Base-by-base conservation (phyloP, 768 basidiomycete species). In the Russula sp. region DNA sequence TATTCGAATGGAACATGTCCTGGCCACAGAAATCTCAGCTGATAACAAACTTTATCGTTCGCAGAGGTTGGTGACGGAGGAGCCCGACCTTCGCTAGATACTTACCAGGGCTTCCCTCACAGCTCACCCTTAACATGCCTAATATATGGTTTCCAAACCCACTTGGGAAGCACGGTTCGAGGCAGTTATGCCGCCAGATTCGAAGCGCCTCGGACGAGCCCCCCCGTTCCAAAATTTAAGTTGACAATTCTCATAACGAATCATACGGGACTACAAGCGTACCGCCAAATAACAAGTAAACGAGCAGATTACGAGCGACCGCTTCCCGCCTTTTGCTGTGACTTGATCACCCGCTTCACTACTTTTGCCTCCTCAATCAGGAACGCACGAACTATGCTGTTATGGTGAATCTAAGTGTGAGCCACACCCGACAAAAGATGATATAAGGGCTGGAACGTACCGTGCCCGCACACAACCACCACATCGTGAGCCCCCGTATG, bases 351-450 rank as follows among this genome's bases (percentile, higher is more conserved):
- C 78, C 85, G 88, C 87, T 99, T 99, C 73, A 99, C 97, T 70
- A 99, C 98, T 82, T 98, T 98, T 48, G 97, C 97, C 81, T 99
- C 97, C 82, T 98, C 97, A 43, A 99, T 91, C 63, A 99, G 78
- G 87, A 99, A 99, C 66, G 97, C 94, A 63, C 97, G 91, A 69
- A 98, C 88, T 70, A 99, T 95, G 66, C 97, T 98, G 65, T 53
- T n/a, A n/a, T 42, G 14, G n/a, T 4, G 53, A n/a, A 29, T 58
- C 38, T 18, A 18, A 6, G 45, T 46, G 52, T 11, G 16, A 36
- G 8, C 34, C 39, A 16, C n/a, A 18, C 1, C 48, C 34, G 43
- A 60, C 7, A 46, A 65, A 65, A 66, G 52, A 65, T 59, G 41
- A 34, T 18, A 14, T 8, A 20, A 43, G 16, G 10, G n/a, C 1